Conservation (phyloP, 2,329 filamentous ascomycete species). For the Teratosphaeria epicoccoides region DNA sequence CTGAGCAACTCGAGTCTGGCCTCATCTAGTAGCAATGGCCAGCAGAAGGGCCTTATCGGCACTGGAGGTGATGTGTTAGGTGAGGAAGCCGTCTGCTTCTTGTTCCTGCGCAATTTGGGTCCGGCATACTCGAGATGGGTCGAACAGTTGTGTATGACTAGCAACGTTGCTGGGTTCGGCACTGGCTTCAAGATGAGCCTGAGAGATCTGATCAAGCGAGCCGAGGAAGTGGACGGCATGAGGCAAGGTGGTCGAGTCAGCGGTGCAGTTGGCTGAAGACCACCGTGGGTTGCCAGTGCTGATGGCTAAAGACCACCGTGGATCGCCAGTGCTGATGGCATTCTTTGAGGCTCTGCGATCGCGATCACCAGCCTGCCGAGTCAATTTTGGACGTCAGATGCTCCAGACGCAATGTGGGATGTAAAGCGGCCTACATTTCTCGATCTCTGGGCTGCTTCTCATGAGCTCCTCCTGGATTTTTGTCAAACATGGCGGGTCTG, state of each 20-base stretch:
- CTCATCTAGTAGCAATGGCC: background rate
- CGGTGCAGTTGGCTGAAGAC: background rate
- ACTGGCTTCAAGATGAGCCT: conserved; percentile 20
- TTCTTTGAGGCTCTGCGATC: too few relatives aligned
- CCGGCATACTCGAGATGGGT: conserved; percentile 15
- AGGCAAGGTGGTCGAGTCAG: background rate
- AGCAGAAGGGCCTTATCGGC: conserved; percentile 3
- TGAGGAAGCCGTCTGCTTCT: conserved; percentile 21
- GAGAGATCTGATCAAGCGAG: conserved; percentile 17
- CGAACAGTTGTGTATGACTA: conserved; percentile 17
- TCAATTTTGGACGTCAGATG: too few relatives aligned
- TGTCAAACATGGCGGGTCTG: too few relatives aligned
- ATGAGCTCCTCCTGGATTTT: too few relatives aligned
- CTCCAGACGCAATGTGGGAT: too few relatives aligned
- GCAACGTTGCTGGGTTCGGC: conserved; percentile 24
- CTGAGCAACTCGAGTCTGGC: conserved; percentile 4
- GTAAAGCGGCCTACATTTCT: too few relatives aligned
- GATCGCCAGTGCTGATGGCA: too few relatives aligned
- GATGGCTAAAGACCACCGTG: too few relatives aligned
- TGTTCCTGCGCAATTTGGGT: conserved; percentile 21
- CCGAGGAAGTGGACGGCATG: conserved; percentile 11
- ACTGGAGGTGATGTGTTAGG: conserved; percentile 11
- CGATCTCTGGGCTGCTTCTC: too few relatives aligned
- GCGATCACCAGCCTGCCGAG: too few relatives aligned
- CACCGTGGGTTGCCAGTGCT: too few relatives aligned